Percentiles rank a stretch among this genome's conserved stretches.
These are phyloP conservation scores for Fistulinella prunicolor DNA, from an alignment of 768 basidiomycete species.

Conservation along the genomic window DNA sequence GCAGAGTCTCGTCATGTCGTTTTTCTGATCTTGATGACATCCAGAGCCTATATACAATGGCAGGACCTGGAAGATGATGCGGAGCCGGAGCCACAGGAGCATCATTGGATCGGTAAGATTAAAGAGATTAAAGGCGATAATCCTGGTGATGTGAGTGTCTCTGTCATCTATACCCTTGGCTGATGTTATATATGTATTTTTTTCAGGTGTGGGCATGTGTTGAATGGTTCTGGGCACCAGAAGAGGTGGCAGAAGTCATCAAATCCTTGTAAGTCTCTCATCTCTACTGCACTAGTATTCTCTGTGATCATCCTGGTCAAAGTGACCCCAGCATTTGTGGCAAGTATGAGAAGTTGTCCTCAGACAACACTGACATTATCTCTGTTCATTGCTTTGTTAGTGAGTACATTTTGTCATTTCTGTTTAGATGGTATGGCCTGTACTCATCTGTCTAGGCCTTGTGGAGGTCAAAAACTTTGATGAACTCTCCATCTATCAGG, in stretches of 20 bases:
- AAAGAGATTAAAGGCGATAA: constrained; percentile 39
- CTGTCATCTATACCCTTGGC: neutral
- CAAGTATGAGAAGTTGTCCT: constrained; percentile 47
- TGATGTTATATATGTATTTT: neutral
- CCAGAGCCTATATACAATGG: constrained; percentile 35
- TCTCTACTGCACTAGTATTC: neutral
- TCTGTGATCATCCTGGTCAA: neutral
- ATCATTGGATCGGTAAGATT: constrained; percentile 54
- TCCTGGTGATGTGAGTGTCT: constrained; percentile 29
- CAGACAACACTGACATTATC: constrained; percentile 49
- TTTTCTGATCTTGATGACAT: no score
- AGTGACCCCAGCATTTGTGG: constrained; percentile 43
- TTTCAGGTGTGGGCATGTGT: constrained; percentile 51
- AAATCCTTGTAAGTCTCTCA: constrained; percentile 47
- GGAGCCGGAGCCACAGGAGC: constrained; percentile 25
- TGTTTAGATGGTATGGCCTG: neutral
- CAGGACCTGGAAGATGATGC: neutral
- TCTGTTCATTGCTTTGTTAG: constrained; percentile 46
- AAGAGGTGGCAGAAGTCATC: constrained; percentile 43
- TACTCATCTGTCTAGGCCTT: constrained; percentile 27
- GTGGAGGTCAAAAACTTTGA: constrained; percentile 35
- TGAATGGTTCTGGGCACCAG: constrained; percentile 53
- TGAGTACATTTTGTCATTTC: constrained; percentile 17
- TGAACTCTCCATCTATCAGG: constrained; percentile 39
- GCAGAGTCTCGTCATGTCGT: no score